Conservation (phyloP, 2,329 filamentous ascomycete species). For the Atkinsonella hypoxylon region DNA sequence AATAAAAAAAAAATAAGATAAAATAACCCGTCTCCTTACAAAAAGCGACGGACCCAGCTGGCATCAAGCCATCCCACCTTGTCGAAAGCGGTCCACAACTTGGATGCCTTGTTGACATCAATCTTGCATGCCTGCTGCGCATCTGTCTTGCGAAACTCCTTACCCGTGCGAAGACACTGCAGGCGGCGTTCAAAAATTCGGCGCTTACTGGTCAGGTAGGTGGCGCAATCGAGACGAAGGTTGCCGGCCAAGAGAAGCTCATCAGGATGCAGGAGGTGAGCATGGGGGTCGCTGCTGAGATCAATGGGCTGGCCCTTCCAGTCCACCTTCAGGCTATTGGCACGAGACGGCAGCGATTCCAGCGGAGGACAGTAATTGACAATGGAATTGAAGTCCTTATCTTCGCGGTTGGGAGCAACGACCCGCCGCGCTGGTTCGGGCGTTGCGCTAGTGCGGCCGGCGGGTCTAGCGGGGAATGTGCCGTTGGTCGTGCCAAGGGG, state of each 20-base stretch:
- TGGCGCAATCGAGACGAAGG: slow-evolving; percentile 72
- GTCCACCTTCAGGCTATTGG: slow-evolving; percentile 68
- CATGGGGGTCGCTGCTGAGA: slow-evolving; percentile 59
- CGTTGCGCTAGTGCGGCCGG: slow-evolving; percentile 29
- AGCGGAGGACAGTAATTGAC: slow-evolving; percentile 62
- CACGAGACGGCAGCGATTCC: slow-evolving; percentile 50
- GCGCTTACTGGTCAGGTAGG: slow-evolving; percentile 85
- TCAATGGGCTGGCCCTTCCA: slow-evolving; percentile 78
- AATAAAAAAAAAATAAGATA: background rate
- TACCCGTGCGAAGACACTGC: slow-evolving; percentile 52
- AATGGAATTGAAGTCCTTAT: slow-evolving; percentile 66
- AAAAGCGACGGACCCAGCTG: slow-evolving; percentile 27
- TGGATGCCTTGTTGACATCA: slow-evolving; percentile 94
- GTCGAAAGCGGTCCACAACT: slow-evolving; percentile 82
- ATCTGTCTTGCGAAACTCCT: slow-evolving; percentile 90
- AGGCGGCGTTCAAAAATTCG: slow-evolving; percentile 75
- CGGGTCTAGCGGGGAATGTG: slow-evolving; percentile 14
- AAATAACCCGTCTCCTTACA: slow-evolving; percentile 13
- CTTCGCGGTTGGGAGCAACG: slow-evolving; percentile 59
- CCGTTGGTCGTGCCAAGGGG: background rate
- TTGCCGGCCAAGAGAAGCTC: slow-evolving; percentile 68
- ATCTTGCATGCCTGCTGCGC: slow-evolving; percentile 96
- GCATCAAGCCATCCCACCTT: slow-evolving; percentile 70
- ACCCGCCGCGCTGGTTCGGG: slow-evolving; percentile 39
- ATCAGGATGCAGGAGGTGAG: slow-evolving; percentile 60